Conservation (phyloP, 73 alveolate genomes). For the Paramecium octaurelia region DNA sequence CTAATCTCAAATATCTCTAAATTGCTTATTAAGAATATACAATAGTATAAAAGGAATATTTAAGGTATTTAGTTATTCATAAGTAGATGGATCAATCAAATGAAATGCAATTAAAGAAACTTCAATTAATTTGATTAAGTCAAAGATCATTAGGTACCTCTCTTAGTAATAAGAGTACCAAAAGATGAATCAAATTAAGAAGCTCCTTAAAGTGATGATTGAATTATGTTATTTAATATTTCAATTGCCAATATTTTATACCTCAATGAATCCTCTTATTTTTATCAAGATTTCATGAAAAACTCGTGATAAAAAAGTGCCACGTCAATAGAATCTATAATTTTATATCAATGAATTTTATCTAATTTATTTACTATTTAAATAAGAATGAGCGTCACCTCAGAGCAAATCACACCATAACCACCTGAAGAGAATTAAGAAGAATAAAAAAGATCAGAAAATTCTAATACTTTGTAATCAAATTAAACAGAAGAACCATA, state of each 20-base stretch:
- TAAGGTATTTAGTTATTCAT: background rate
- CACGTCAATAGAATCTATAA: background rate
- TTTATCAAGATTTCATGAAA: background rate
- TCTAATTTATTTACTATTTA: background rate
- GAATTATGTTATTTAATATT: background rate
- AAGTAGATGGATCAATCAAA: background rate
- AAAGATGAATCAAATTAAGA: slow-evolving; percentile 17
- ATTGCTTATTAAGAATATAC: background rate
- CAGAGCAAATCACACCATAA: background rate
- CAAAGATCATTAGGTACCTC: background rate
- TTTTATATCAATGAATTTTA: background rate
- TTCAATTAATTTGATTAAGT: background rate
- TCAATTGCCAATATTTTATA: background rate
- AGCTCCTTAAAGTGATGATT: background rate
- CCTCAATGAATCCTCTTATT: background rate
- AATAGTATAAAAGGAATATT: background rate
- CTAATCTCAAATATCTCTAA: background rate
- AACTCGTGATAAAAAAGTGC: background rate
- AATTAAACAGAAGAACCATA: background rate
- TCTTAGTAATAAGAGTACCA: background rate
- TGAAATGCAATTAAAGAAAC: background rate
- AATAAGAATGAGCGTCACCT: background rate
- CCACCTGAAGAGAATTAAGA: background rate
- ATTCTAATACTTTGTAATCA: background rate
- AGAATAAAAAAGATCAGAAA: background rate